Base-by-base conservation (phyloP, 1,284 basidiomycete genomes). In the Caloboletus inedulis region DNA sequence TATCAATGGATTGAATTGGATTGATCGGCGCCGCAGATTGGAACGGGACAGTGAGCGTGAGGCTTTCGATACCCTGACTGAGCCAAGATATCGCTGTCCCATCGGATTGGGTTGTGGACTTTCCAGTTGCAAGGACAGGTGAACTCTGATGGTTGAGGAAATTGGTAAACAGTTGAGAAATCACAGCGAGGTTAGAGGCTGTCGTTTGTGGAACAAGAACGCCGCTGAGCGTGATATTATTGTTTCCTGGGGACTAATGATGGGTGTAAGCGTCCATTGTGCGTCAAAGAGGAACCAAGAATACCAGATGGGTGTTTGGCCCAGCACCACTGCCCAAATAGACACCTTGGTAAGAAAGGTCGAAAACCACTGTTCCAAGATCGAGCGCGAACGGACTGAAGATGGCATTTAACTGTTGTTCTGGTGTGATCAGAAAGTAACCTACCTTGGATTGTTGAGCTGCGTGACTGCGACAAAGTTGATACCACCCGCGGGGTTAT, bases 81-180 rank as follows among this genome's bases (percentile, higher is more conserved):
- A 91, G 77, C 89, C 89, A 91, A 14, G 79, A 80, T 53, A 90
- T 79, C 16, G 70, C 62, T 13, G 80, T 69, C 27, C 77, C 77
- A 61, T 82, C 85, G 48, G 65, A 59, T 62, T 80, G 86, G n/a
- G 75, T 65, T 21, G 77, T 80, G 30, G 78, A 87, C 60, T 66
- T 67, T 34, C 89, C 88, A 4, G 69, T 72, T 3, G 87, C 89
- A 52, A 81, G 61, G 34, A 89, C 84, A 4, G 73, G 75, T 2
- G 85, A 80, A 9, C 65, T 68, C 35, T 83, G 78, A 19, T 84
- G 78, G 62, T 91, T 91, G 59, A 91, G 74, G 68, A 88, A 91
- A 48, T 80, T 78, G 14, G 87, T 88, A 67, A 91, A 91, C 40
- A 91, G 72, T 52, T 79, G 65, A 3, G 85, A 86, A 47, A 89